Base-by-base conservation (phyloP, 78 protist species). In the Dictyostelium firmibasis region DNA sequence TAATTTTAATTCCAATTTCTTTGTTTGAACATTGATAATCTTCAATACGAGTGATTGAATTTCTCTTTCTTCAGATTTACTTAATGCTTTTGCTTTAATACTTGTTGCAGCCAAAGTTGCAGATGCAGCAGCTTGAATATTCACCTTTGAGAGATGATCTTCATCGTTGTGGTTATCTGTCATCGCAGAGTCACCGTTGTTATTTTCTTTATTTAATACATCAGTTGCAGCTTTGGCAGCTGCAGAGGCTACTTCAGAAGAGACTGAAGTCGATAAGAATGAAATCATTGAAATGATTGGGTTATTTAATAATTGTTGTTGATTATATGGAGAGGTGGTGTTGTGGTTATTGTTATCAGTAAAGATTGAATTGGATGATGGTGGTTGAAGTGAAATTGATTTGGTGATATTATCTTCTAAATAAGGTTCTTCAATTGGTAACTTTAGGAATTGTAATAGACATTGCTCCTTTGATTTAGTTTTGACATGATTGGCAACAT, bases 391-490 rank as follows among this genome's bases (percentile, higher is more conserved):
- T 67, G 31, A 29, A 67, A 67, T 67, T 67, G 75, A 67, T 67
- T 67, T 67, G 3, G 41, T 89, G 33, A 96, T 43, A 16, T 94
- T 82, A 11, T 93, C 94, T 50, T 96, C 97, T 0, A 96, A 85
- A 27, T 84, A 96, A 2, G 81, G 38, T 29, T 96, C 98, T 76
- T 96, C 98, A 27, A 96, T 96, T 35, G 98, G 98, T 3, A 96
- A 20, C 27, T 95, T 27, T 10, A 96, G 43, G 77, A 96, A 96
- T 11, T 96, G 98, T 2, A 83, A 43, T 29, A 96, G 64, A 91
- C 98, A 96, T 91, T 96, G 96, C 14, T 96, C 96, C 64, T 91
- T 88, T 9, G 96, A 75, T 69, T 94, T 96, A 2, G 98, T 91
- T n/a, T 81, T 95, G 7, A 96, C 97, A 53, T 94, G 91, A 10